Percentiles rank a stretch among this genome's conserved stretches.
These are phyloP conservation scores for Elaphomyces granulatus DNA, from an alignment of 495 filamentous ascomycete species.

Conservation along the genomic window DNA sequence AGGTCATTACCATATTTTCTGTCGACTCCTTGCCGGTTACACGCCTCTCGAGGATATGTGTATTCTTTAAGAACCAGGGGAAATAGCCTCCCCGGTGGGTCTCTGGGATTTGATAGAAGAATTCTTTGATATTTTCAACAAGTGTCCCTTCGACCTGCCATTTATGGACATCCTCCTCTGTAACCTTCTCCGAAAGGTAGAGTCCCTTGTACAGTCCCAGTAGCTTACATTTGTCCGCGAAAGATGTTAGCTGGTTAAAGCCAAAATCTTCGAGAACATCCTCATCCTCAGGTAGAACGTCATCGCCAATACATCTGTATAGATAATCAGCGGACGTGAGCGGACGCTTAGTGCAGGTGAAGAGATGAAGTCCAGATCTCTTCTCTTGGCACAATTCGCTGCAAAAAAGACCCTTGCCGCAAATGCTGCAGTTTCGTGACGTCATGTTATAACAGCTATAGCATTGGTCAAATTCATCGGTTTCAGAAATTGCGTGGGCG, in stretches of 20 bases:
- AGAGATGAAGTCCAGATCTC: slow-evolving; percentile 13
- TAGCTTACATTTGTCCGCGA: slow-evolving; percentile 8
- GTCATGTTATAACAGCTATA: slow-evolving; percentile 16
- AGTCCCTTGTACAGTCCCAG: slow-evolving; percentile 15
- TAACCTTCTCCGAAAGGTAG: slow-evolving; percentile 9
- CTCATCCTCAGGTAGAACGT: slow-evolving; percentile 15
- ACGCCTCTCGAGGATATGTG: too few species aligned
- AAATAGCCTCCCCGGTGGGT: slow-evolving; percentile 13
- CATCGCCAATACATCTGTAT: slow-evolving; percentile 10
- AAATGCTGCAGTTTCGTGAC: slow-evolving; percentile 15
- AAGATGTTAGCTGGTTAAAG: slow-evolving; percentile 11
- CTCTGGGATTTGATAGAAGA: slow-evolving; percentile 10
- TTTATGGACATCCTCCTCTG: slow-evolving; percentile 13
- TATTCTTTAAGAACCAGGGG: too few species aligned
- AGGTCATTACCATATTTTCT: too few species aligned
- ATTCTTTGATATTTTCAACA: slow-evolving; percentile 13
- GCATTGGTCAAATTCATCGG: too few species aligned
- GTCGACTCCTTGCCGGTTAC: too few species aligned
- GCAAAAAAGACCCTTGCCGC: slow-evolving; percentile 15
- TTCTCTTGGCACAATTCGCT: slow-evolving; percentile 18
- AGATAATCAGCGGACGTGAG: slow-evolving; percentile 20
- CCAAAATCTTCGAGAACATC: slow-evolving; percentile 18
- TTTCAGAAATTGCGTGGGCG: too few species aligned
- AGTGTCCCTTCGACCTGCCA: slow-evolving; percentile 15
- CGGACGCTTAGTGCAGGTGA: slow-evolving; percentile 15